These are phyloP conservation scores for Odontarrhena argentea DNA, from an alignment of 345 rosid genomes.

Conservation along the genomic window DNA sequence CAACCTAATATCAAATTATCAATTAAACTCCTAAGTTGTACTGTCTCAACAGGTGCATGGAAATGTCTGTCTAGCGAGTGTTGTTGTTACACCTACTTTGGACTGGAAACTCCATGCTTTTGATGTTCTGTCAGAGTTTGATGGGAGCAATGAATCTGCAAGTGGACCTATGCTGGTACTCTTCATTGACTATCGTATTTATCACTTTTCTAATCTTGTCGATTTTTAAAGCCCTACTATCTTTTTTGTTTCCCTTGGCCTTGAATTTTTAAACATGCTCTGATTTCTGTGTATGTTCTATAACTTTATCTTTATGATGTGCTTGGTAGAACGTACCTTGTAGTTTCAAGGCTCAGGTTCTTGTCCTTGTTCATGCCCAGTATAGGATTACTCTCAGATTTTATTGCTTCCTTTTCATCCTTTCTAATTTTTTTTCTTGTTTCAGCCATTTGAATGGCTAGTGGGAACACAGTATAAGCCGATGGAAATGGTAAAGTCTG, in stretches of 20 bases:
- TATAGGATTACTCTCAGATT: slow-evolving; percentile 10
- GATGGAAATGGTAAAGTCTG: slow-evolving; percentile 86
- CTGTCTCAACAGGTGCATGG: slow-evolving; percentile 75
- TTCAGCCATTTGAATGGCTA: slow-evolving; percentile 93
- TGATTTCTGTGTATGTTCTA: neutral
- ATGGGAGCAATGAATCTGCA: slow-evolving; percentile 76
- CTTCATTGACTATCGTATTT: slow-evolving; percentile 18
- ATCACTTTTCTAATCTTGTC: slow-evolving; percentile 4
- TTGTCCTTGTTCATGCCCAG: slow-evolving; percentile 21
- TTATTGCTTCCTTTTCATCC: slow-evolving; percentile 25
- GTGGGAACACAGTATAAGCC: slow-evolving; percentile 94
- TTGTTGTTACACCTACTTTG: slow-evolving; percentile 91
- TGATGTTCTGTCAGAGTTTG: slow-evolving; percentile 95
- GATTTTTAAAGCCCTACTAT: neutral
- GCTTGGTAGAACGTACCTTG: slow-evolving; percentile 6
- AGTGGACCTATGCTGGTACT: slow-evolving; percentile 98
- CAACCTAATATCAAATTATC: neutral
- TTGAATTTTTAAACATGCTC: slow-evolving; percentile 5
- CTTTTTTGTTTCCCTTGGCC: neutral
- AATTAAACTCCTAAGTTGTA: slow-evolving; percentile 9
- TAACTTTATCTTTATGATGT: neutral
- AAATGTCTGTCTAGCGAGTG: slow-evolving; percentile 90
- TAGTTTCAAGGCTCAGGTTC: slow-evolving; percentile 6
- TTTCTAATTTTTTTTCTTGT: slow-evolving; percentile 21
- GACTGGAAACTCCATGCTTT: slow-evolving; percentile 99